phyloP scores from a whole-genome alignment of 768 basidiomycete genomes.

The Boletus rubroflammeus region DNA sequence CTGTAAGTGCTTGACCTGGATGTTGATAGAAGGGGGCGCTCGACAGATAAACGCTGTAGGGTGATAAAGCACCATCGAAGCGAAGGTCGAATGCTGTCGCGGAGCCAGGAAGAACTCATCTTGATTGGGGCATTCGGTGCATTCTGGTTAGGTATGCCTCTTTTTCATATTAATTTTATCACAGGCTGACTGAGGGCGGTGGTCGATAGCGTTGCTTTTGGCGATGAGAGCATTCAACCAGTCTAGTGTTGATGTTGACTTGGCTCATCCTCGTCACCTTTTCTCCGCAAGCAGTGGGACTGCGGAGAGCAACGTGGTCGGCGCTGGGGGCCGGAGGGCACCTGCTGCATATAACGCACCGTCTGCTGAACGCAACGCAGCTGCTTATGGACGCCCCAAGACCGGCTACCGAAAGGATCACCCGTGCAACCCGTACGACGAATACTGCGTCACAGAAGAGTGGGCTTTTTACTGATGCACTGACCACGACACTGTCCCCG shows the following conservation, averaged over 20 bases:
- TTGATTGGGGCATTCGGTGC: conserved; percentile 69
- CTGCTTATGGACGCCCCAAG: conserved; percentile 27
- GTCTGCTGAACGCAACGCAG: conserved; percentile 29
- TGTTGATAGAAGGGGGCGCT: not conserved
- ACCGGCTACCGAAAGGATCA: conserved; percentile 40
- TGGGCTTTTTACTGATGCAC: conserved; percentile 47
- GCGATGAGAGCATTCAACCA: conserved; percentile 40
- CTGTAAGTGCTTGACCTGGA: conserved; percentile 44
- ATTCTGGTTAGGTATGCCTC: conserved; percentile 68
- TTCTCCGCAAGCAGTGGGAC: conserved; percentile 34
- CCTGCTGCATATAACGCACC: conserved; percentile 20
- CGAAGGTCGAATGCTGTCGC: conserved; percentile 56
- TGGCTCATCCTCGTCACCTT: conserved; percentile 29
- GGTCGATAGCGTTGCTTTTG: conserved; percentile 38
- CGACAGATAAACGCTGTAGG: conserved; percentile 34
- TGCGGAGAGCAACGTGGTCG: conserved; percentile 33
- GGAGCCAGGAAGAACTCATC: conserved; percentile 69
- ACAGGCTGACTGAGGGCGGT: conserved; percentile 1
- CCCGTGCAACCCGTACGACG: conserved; percentile 56
- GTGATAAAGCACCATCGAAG: conserved; percentile 64
- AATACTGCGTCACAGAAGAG: conserved; percentile 71
- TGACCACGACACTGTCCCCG: not conserved
- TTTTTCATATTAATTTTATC: not conserved
- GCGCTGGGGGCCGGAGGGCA: conserved; percentile 29
- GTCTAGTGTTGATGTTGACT: conserved; percentile 25